A percentile compares a stretch with the other conserved stretches of the same genome.
phyloP scores from a whole-genome alignment of 148 eudicot species.

The Rhododendron kiyosumense region DNA sequence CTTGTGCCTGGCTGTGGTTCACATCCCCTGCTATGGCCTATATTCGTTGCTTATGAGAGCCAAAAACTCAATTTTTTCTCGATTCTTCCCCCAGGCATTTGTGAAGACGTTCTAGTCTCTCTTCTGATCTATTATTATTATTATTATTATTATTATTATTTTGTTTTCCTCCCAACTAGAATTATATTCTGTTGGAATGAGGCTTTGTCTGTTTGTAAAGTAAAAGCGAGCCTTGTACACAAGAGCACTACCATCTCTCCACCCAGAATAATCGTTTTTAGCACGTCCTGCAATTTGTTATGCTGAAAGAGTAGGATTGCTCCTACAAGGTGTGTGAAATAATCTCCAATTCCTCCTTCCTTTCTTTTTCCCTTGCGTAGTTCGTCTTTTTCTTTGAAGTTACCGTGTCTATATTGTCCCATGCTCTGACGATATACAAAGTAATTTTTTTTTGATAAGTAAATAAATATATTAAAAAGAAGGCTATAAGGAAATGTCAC shows the following conservation, averaged over 20 bases:
- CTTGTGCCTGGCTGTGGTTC: conserved; percentile 40
- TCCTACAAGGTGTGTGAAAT: neutral
- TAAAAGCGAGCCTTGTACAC: neutral
- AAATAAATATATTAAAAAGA: too few species aligned
- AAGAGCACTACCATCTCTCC: neutral
- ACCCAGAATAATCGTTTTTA: neutral
- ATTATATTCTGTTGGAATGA: neutral
- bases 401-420: neutral
- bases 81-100: conserved; percentile 43
- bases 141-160: too few species aligned
- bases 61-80: conserved; percentile 39
- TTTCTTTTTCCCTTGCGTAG: neutral
- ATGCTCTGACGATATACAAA: neutral
- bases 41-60: conserved; percentile 37
- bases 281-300: neutral
- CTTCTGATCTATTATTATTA: neutral
- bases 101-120: conserved; percentile 19
- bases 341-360: neutral
- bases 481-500: too few species aligned
- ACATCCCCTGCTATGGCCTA: conserved; percentile 60
- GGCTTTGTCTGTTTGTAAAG: neutral
- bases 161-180: neutral
- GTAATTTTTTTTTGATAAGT: too few species aligned
- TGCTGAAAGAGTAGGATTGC: neutral
- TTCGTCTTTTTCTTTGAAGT: neutral